Percentiles rank a stretch among this genome's conserved stretches.
phyloP scores from a whole-genome alignment of 106 monocot species.

The Acorus gramineus region DNA sequence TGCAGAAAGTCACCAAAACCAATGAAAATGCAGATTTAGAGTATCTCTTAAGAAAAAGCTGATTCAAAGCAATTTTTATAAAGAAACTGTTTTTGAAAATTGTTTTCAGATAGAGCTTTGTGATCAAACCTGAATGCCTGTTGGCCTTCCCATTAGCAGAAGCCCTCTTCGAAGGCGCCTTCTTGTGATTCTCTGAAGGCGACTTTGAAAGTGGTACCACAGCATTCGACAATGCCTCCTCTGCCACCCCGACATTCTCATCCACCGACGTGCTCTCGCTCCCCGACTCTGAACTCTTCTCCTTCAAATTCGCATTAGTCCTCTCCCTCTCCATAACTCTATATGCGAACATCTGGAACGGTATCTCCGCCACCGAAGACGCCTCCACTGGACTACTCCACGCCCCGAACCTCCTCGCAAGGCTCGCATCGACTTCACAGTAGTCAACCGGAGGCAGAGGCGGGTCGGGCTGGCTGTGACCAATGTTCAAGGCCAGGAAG shows the following conservation, averaged over 20 bases:
- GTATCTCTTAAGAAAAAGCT: no score
- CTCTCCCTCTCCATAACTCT: conserved; percentile 60
- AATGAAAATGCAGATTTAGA: no score
- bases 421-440: conserved; percentile 49
- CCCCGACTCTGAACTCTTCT: conserved; percentile 46
- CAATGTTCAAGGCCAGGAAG: conserved; percentile 55
- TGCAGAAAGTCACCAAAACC: no score
- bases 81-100: no score
- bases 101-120: no score
- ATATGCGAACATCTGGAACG: conserved; percentile 77
- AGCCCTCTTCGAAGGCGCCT: no score
- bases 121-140: no score
- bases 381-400: conserved; percentile 24
- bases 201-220: neutral
- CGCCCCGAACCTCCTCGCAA: conserved; percentile 28
- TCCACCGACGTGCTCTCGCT: conserved; percentile 31
- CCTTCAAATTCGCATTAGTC: conserved; percentile 25
- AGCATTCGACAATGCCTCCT: neutral
- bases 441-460: conserved; percentile 38
- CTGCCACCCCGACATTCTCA: conserved; percentile 3
- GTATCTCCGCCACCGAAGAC: conserved; percentile 27
- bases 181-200: no score
- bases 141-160: no score
- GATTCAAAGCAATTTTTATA: no score
- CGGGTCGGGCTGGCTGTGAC: conserved; percentile 25